A percentile compares a stretch with the other conserved stretches of the same genome.
phyloP scores from a whole-genome alignment of 176 grass and related monocot species.

The Typha latifolia region DNA sequence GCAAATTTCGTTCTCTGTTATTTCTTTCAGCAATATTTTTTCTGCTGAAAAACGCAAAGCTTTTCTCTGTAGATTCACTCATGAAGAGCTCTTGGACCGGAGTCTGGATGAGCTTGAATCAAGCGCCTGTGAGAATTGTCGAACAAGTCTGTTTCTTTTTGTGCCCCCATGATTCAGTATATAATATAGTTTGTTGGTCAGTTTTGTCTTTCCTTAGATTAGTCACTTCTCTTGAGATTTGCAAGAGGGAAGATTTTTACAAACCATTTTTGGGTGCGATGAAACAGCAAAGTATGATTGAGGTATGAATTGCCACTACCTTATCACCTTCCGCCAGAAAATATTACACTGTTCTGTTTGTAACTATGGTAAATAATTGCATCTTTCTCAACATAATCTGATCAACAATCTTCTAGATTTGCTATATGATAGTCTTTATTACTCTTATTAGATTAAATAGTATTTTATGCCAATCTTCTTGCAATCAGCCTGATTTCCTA shows the following conservation, averaged over 20 bases:
- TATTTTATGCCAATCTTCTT: no score
- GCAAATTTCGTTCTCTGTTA: background rate
- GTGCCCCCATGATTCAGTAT: background rate
- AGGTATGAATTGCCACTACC: background rate
- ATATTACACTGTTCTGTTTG: no score
- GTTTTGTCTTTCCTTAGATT: slow-evolving; percentile 1
- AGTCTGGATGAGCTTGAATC: background rate
- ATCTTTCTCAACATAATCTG: no score
- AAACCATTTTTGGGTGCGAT: background rate
- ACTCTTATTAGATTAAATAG: no score
- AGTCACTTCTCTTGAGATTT: background rate
- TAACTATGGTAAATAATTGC: no score
- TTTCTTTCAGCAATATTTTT: no score
- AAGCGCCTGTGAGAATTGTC: background rate
- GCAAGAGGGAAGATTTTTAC: background rate
- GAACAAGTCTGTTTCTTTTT: background rate
- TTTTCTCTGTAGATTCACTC: background rate
- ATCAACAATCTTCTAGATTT: no score
- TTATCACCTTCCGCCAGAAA: background rate
- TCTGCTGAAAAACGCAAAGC: background rate
- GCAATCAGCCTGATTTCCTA: no score
- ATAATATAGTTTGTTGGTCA: slow-evolving; percentile 1
- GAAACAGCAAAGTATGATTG: background rate
- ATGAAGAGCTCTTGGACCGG: background rate
- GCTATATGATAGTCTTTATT: no score